A percentile compares a stretch with the other conserved stretches of the same genome.
These are phyloP conservation scores for Silene vulgaris DNA, from an alignment of 179 eudicot species.

Conservation along the genomic window DNA sequence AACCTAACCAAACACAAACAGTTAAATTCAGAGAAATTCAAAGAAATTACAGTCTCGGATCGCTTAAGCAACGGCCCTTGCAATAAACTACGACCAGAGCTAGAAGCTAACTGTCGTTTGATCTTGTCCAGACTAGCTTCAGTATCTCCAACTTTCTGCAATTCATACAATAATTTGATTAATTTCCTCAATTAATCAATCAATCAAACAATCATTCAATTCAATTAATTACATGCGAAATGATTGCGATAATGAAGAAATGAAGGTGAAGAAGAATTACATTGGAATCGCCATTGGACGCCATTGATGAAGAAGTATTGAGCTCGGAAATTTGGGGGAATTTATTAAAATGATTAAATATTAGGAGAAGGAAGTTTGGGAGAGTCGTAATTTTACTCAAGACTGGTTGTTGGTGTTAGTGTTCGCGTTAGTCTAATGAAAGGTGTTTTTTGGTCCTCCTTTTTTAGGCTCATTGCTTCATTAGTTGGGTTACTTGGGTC, in stretches of 20 bases:
- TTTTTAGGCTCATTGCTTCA: too few relatives aligned
- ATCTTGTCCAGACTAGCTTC: constrained; percentile 72
- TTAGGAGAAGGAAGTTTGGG: background rate
- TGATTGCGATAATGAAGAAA: background rate
- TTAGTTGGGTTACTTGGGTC: too few relatives aligned
- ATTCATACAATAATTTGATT: too few relatives aligned
- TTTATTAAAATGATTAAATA: too few relatives aligned
- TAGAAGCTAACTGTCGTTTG: constrained; percentile 79
- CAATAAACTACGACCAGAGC: constrained; percentile 70
- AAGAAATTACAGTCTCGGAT: constrained; percentile 72
- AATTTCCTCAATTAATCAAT: background rate
- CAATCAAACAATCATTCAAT: background rate
- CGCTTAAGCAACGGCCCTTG: constrained; percentile 95
- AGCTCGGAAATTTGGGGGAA: background rate
- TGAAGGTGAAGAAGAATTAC: background rate
- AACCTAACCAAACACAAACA: background rate
- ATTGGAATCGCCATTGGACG: background rate
- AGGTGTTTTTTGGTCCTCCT: too few relatives aligned
- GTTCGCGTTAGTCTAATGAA: too few relatives aligned
- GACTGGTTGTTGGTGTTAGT: too few relatives aligned
- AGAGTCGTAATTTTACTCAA: too few relatives aligned
- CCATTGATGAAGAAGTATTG: background rate
- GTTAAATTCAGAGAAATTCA: background rate
- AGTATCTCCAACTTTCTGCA: constrained; percentile 60
- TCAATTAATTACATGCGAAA: background rate